A percentile compares a stretch with the other conserved stretches of the same genome.
Conservation (phyloP, 2,329 filamentous ascomycete genomes). For the Venturia pyrina region DNA sequence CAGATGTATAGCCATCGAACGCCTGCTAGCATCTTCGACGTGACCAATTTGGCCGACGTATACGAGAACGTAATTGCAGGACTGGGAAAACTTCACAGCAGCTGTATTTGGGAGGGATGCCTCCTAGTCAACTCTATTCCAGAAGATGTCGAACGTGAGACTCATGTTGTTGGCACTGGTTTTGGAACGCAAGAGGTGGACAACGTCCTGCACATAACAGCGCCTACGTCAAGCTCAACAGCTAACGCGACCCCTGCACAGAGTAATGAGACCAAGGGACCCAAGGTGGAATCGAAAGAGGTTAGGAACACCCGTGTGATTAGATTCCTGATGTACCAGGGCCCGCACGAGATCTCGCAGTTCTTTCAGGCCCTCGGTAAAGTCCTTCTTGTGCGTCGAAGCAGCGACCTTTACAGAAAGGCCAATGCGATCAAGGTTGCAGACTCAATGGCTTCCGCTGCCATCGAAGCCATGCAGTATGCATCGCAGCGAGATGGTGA, state of each 20-base stretch:
- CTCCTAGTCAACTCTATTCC: conserved; percentile 62
- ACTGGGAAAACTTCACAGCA: conserved; percentile 67
- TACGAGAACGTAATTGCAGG: conserved; percentile 65
- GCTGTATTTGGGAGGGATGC: conserved; percentile 78
- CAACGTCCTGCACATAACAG: conserved; percentile 23
- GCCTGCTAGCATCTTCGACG: conserved; percentile 54
- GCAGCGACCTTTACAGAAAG: conserved; percentile 49
- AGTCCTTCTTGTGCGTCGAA: conserved; percentile 64
- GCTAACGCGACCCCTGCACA: conserved; percentile 14
- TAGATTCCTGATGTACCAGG: conserved; percentile 64
- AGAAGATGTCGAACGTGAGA: conserved; percentile 48
- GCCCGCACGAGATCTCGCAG: conserved; percentile 70
- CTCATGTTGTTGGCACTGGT: conserved; percentile 29
- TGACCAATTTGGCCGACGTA: conserved; percentile 76
- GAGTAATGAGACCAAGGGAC: conserved; percentile 15
- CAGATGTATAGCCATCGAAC: conserved; percentile 55
- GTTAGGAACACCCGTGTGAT: conserved; percentile 73
- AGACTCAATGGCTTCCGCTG: conserved; percentile 60
- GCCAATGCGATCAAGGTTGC: conserved; percentile 53
- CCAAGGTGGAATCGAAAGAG: conserved; percentile 22
- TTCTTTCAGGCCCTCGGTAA: conserved; percentile 83
- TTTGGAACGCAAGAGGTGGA: conserved; percentile 31
- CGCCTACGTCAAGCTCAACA: neutral
- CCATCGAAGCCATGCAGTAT: conserved; percentile 56
- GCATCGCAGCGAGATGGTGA: conserved; percentile 35